Evolutionary conservation across 2,329 filamentous ascomycete genomes (phyloP), one percentile per base, ranked within the genome.

Genomic region (Botrytis sinoallii): DNA sequence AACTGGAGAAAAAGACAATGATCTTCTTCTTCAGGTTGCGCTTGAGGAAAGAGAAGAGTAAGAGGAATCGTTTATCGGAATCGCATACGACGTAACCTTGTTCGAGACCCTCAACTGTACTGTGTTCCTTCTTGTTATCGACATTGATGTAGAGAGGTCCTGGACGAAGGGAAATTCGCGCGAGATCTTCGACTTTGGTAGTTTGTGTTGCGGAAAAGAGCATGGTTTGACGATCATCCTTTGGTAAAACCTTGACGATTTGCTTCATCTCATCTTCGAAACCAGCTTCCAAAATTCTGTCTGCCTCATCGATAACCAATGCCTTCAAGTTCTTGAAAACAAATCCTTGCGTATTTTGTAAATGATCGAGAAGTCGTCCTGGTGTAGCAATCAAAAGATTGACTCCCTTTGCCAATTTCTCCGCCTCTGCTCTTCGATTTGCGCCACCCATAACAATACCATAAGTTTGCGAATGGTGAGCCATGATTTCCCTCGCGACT

Each of bases 151-250:
- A 98, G 20, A 99, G 86, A 2, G 96, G 96, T 3, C 95, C 95
- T 0, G 94, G 92, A 52, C 94, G 90, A 66, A 99, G 87, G 7
- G 96, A 99, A 81, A 99, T 97, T 76, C 96, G 88, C 1, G 96
- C 96, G 72, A 99, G 87, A 83, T 99, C 96, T 84, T 98, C 95
- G 78, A 99, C 96, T 85, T 99, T 98, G 73, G 95, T 98, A 4
- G 96, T 99, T 83, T 98, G 96, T 7, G 96, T 99, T 22, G 96
- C 96, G 22, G 94, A 98, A 87, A 99, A 99, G n/a, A 99, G 89
- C 91, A 97, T 96, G 0, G 95, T 98, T 84, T 98, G 95, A 75
- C 96, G 87, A 77, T 95, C 90, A 74, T 97, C 91, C 78, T 92
- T 92, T 65, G 95, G 93, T 29, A 98, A 85, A 72, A 98, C 96